Base-by-base conservation (phyloP, 192 early-diverging fungal species). In the Coemansia sp. region DNA sequence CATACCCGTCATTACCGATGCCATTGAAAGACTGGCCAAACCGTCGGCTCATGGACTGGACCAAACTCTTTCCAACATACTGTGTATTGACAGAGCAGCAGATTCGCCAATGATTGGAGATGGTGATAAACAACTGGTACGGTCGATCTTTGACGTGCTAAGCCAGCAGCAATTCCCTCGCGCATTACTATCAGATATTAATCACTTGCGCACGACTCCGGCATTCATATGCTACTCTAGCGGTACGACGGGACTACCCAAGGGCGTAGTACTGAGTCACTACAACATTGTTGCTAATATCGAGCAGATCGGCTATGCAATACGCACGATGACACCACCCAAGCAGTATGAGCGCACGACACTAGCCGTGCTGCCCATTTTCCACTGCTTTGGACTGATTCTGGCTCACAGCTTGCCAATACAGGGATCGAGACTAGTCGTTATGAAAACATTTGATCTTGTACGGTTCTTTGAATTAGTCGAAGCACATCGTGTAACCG, bases 391-490 rank as follows among this genome's bases (percentile, higher is more conserved):
- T 60, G 90, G 90, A 15, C 85, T 91, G 22, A 82, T 85, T 27
- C 65, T 85, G 49, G 31, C 57, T 3, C 82, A 80, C 54, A 77
- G 74, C 54, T 63, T 78, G 6, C 72, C 79, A 7, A 13, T 67
- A 0, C 64, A 76, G 40, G 81, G 81, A 31, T 76, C 76, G 20
- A 66, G 47, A 15, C 83, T 89, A 11, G 86, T 95, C 7, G 87
- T 96, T 11, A 88, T 94, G 79, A 80, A 88, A 31, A 88, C 86
- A 68, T 97, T 93, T 75, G 85, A 87, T 41, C 80, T 95, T 16
- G 79, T 75, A 0, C 51, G 57, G 2, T 92, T 93, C 74, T 85
- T 92, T 18, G 52, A 72, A 5, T 71, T 82, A 36, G 74, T 97
- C 27, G 78, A 91, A 76, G 84, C 76, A 52, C 89, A 92, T 85